phyloP scores from a whole-genome alignment of 805 yeast species.

The Candida takata region DNA sequence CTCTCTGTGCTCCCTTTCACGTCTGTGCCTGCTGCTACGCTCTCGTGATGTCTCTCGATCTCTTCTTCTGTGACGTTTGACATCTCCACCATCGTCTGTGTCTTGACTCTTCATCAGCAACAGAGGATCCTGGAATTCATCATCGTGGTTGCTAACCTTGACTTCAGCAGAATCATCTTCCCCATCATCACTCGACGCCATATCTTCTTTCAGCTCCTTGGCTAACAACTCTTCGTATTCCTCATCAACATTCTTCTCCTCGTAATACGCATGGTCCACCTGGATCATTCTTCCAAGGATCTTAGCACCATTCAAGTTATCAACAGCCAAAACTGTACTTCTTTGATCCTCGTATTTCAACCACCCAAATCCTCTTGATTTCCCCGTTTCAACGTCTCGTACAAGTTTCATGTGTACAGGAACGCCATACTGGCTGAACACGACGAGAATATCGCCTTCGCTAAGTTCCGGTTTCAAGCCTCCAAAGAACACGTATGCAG shows the following conservation, averaged over 20 bases:
- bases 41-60: too few species aligned
- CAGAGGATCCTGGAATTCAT: slow-evolving; percentile 23
- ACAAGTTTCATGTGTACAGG: slow-evolving; percentile 70
- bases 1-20: not conserved
- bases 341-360: slow-evolving; percentile 76
- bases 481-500: slow-evolving; percentile 74
- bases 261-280: slow-evolving; percentile 70
- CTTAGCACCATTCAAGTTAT: slow-evolving; percentile 69
- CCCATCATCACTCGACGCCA: slow-evolving; percentile 11
- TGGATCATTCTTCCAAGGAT: slow-evolving; percentile 44
- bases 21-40: not conserved
- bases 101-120: slow-evolving; percentile 12
- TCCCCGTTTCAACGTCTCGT: slow-evolving; percentile 59
- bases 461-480: slow-evolving; percentile 55
- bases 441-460: slow-evolving; percentile 68
- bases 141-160: slow-evolving; percentile 3
- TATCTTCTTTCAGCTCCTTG: slow-evolving; percentile 27
- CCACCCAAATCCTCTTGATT: slow-evolving; percentile 71
- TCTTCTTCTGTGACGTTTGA: not conserved
- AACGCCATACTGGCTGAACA: slow-evolving; percentile 85
- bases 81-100: not conserved
- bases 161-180: slow-evolving; percentile 1
- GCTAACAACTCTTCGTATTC: slow-evolving; percentile 36
- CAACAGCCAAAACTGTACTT: slow-evolving; percentile 79
- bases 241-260: slow-evolving; percentile 43